Evolutionary conservation across 2,329 filamentous ascomycete genomes (phyloP), one percentile per base, ranked within the genome.

Genomic region (Fusarium denticulatum): DNA sequence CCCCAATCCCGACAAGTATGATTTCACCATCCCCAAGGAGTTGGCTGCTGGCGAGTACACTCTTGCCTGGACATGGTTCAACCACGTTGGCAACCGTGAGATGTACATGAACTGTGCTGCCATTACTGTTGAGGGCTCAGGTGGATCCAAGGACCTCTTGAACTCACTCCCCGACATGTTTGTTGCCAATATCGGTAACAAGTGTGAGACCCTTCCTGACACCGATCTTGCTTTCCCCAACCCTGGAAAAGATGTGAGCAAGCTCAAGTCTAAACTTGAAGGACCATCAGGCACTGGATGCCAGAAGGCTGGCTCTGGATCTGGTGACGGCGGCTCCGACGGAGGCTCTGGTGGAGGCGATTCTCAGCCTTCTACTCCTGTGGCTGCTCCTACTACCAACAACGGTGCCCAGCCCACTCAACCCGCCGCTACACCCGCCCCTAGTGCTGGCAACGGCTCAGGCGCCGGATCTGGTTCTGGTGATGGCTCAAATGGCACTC

Each of bases 41-140:
- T 87, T 98, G 52, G 89, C 91, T 14, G 85, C 91, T 3, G 96
- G 96, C 8, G 88, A 95, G 45, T 95, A 93, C 32, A 93, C 91
- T 0, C 86, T 98, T 10, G 94, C 94, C 1, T 98, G 95, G 95
- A 94, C 94, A 2, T 98, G 96, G 96, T 90, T 97, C 83, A 98
- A 98, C 86, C 93, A 92, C 67, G 79, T 97, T 15, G 96, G 96
- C 6, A 97, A 97, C 85, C 92, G 95, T 2, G 96, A 98, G 81
- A 94, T 97, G 88, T 98, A 98, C 87, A 97, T 97, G 95, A 97
- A 97, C 88, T 99, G 96, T 77, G 94, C 93, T 0, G 90, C 94
- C 0, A 82, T 97, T 53, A 88, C 86, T 0, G 86, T 98, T 30
- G 89, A 89, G 0, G 89, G 89, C 14, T 73, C 71, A 0, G 83